phyloP scores from a whole-genome alignment of 2,329 filamentous ascomycete species.

The Paecilomyces niveus region DNA sequence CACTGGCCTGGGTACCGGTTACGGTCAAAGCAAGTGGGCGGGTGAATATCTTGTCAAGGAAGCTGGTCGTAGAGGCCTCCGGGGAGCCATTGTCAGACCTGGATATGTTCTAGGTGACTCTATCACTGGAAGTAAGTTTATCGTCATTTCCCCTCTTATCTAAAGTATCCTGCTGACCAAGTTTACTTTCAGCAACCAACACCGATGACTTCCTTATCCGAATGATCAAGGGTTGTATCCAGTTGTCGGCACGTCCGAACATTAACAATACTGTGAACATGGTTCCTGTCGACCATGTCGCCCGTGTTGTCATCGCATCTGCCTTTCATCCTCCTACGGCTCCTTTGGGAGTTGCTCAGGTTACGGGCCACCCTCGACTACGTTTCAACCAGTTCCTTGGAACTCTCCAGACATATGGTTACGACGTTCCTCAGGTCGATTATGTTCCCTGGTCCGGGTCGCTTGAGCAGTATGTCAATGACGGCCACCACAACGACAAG shows the following conservation, averaged over 20 bases:
- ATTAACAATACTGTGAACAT: constrained; percentile 85
- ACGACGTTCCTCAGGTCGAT: constrained; percentile 56
- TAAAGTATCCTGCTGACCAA: neutral
- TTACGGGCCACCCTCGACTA: constrained; percentile 72
- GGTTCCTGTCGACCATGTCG: constrained; percentile 79
- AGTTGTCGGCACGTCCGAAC: constrained; percentile 64
- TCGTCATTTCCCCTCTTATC: neutral
- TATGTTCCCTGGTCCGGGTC: constrained; percentile 64
- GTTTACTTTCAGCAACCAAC: constrained; percentile 42
- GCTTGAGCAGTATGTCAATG: constrained; percentile 62
- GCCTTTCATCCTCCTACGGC: constrained; percentile 56
- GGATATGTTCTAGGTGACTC: constrained; percentile 78
- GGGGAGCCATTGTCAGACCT: constrained; percentile 68
- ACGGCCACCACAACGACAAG: constrained; percentile 46
- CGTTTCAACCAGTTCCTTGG: constrained; percentile 72
- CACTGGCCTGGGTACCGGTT: constrained; percentile 73
- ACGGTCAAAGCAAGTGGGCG: constrained; percentile 88
- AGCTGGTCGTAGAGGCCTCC: constrained; percentile 69
- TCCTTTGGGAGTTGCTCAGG: constrained; percentile 60
- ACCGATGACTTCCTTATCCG: constrained; percentile 89
- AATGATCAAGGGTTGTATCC: constrained; percentile 79
- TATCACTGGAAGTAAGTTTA: constrained; percentile 47
- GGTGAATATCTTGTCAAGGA: constrained; percentile 66
- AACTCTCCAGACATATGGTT: constrained; percentile 65
- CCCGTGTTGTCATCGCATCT: constrained; percentile 68